These are phyloP conservation scores for Erigeron philadelphicus DNA, from an alignment of 140 eudicot species.

Conservation along the genomic window DNA sequence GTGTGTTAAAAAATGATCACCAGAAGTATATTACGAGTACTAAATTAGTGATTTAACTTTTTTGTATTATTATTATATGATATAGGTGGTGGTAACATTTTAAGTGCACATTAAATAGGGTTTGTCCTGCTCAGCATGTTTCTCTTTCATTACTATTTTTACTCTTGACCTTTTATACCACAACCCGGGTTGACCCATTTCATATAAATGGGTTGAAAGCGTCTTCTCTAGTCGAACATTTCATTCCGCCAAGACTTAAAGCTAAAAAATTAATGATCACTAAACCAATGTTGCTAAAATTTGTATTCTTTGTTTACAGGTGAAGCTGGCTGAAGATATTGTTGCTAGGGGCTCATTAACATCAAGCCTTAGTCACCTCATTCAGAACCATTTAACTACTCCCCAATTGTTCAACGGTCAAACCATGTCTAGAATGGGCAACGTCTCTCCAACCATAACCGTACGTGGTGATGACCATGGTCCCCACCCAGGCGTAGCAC, in stretches of 20 bases:
- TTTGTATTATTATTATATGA: too few species aligned
- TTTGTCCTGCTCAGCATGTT: too few species aligned
- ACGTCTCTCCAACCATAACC: constrained; percentile 54
- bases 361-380: constrained; percentile 66
- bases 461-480: constrained; percentile 46
- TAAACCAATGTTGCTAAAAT: constrained; percentile 14
- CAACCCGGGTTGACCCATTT: neutral
- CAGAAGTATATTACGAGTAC: too few species aligned
- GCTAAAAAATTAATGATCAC: neutral
- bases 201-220: neutral
- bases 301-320: constrained; percentile 37
- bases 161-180: too few species aligned
- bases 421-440: constrained; percentile 44
- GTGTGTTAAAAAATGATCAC: too few species aligned
- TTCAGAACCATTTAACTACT: constrained; percentile 54
- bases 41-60: too few species aligned
- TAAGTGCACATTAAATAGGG: too few species aligned
- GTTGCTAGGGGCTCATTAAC: constrained; percentile 76
- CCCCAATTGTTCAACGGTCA: constrained; percentile 41
- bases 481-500: constrained; percentile 30
- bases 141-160: too few species aligned
- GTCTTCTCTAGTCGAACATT: neutral
- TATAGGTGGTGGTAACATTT: too few species aligned
- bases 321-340: constrained; percentile 89
- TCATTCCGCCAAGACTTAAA: neutral